Percentiles rank a stretch among this genome's conserved stretches.
phyloP scores from a whole-genome alignment of 2,329 filamentous ascomycete genomes.

The Aureobasidium zeae region DNA sequence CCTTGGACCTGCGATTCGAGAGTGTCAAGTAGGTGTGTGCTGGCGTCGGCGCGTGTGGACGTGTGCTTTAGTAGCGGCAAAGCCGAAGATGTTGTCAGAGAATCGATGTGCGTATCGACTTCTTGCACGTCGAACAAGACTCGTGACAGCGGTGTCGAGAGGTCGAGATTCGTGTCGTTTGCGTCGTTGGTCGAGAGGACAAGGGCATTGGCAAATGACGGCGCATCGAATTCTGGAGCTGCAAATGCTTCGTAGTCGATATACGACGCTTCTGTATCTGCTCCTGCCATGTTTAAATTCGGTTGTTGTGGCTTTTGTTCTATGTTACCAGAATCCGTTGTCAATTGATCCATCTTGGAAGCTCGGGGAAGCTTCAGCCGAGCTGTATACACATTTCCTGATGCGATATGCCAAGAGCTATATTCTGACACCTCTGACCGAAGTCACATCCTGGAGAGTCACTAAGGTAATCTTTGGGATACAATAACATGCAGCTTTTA shows the following conservation, averaged over 20 bases:
- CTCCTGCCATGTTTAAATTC: slow-evolving; percentile 2
- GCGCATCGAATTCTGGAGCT: slow-evolving; percentile 68
- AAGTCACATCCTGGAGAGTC: too few relatives aligned
- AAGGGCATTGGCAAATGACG: slow-evolving; percentile 77
- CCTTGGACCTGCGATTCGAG: slow-evolving; percentile 71
- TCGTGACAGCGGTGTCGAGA: slow-evolving; percentile 84
- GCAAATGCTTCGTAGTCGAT: slow-evolving; percentile 94
- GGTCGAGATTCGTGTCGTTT: slow-evolving; percentile 79
- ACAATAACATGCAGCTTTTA: too few relatives aligned
- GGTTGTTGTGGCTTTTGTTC: background rate
- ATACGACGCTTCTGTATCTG: slow-evolving; percentile 58
- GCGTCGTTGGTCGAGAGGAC: slow-evolving; percentile 87
- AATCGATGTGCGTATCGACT: slow-evolving; percentile 90
- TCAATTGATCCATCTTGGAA: background rate
- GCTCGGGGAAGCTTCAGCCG: slow-evolving; percentile 5
- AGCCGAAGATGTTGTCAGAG: slow-evolving; percentile 74
- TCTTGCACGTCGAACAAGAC: slow-evolving; percentile 96
- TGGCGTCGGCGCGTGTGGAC: slow-evolving; percentile 61
- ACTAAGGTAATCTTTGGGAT: too few relatives aligned
- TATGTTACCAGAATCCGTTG: too few relatives aligned
- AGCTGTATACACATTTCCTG: slow-evolving; percentile 8
- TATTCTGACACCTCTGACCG: too few relatives aligned
- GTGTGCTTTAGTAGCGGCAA: slow-evolving; percentile 74
- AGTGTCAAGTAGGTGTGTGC: slow-evolving; percentile 60
- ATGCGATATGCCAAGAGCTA: background rate